Percentiles rank a stretch among this genome's conserved stretches.
phyloP scores from a whole-genome alignment of 139 green algal species.

The Astrephomene gubernaculifera region DNA sequence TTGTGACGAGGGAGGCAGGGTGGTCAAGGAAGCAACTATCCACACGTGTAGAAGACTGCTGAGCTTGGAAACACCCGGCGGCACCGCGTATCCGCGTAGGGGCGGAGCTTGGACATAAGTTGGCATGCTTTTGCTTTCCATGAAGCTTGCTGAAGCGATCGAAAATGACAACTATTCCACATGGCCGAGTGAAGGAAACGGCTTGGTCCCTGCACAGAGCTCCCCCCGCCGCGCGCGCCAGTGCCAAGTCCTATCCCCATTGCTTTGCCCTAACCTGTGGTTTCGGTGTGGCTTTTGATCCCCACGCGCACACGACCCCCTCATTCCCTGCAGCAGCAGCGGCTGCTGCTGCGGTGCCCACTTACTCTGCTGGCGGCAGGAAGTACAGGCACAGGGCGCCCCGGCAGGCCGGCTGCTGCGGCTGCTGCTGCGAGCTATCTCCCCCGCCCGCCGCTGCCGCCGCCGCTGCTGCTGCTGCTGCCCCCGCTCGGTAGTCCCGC shows the following conservation, averaged over 20 bases:
- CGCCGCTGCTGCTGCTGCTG: neutral
- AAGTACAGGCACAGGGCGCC: constrained; percentile 41
- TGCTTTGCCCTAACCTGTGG: too few species aligned
- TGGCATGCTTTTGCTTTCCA: too few species aligned
- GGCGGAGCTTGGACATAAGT: too few species aligned
- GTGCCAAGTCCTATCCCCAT: neutral
- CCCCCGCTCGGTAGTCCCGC: neutral
- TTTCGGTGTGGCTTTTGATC: too few species aligned
- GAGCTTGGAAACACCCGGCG: too few species aligned
- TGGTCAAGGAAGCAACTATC: neutral
- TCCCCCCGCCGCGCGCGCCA: neutral
- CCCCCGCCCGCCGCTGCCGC: neutral
- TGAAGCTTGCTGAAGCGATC: too few species aligned
- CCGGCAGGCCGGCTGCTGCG: too few species aligned
- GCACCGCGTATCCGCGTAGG: neutral
- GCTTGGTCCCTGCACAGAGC: neutral
- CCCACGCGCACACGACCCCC: neutral
- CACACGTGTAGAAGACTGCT: neutral
- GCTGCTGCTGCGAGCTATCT: too few species aligned
- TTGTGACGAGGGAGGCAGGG: neutral
- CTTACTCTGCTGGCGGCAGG: constrained; percentile 22
- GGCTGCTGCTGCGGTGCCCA: neutral
- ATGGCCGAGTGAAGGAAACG: too few species aligned
- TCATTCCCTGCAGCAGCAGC: neutral
- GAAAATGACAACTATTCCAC: too few species aligned